phyloP scores from a whole-genome alignment of 1,284 basidiomycete species.

The Leccinum angustisporum region DNA sequence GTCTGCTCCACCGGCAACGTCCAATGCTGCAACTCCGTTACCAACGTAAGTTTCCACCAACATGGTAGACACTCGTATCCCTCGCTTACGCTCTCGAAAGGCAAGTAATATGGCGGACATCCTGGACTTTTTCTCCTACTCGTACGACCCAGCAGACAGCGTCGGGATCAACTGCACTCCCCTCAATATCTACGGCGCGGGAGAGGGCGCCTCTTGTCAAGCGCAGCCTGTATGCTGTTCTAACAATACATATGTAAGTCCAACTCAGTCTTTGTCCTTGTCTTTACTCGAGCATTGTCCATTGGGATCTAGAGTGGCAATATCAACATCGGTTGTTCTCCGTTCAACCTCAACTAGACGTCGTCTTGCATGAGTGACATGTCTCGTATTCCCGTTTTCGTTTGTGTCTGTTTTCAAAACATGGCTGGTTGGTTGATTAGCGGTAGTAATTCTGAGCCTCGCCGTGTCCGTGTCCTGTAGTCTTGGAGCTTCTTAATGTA shows the following conservation, averaged over 20 bases:
- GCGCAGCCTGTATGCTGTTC: constrained; percentile 28
- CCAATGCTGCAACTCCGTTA: constrained; percentile 19
- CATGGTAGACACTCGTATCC: neutral
- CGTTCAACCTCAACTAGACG: constrained; percentile 21
- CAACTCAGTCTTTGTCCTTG: neutral
- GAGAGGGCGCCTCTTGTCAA: constrained; percentile 20
- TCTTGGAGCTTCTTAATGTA: neutral
- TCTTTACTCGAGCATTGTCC: neutral
- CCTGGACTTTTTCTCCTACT: constrained; percentile 16
- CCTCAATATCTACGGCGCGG: constrained; percentile 22
- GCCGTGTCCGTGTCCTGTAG: neutral
- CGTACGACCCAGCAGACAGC: constrained; percentile 19
- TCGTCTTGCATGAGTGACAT: constrained; percentile 1
- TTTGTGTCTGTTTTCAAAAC: constrained; percentile 8
- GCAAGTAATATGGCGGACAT: constrained; percentile 10
- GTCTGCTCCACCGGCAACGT: constrained; percentile 20
- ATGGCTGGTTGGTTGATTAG: constrained; percentile 2
- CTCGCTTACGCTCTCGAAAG: constrained; percentile 3
- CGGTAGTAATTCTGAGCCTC: neutral
- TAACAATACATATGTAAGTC: constrained; percentile 19
- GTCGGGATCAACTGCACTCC: constrained; percentile 30
- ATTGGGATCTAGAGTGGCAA: constrained; percentile 14
- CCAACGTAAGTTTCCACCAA: constrained; percentile 17
- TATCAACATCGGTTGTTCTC: constrained; percentile 29
- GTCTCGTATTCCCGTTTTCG: constrained; percentile 2